Conservation (phyloP, 257 asterid genomes). For the Solanum bulbocastanum region DNA sequence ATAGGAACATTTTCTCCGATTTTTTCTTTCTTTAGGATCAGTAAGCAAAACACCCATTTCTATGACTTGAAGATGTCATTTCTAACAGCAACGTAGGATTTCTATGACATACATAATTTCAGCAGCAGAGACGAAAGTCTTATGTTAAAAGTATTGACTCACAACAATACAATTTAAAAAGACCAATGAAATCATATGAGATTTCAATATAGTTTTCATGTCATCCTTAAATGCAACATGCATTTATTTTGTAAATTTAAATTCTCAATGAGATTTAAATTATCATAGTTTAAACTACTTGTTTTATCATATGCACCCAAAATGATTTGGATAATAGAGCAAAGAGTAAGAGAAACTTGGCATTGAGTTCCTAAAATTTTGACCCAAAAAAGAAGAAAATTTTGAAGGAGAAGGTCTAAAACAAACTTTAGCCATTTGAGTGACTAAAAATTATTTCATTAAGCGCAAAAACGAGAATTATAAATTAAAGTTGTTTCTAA, state of each 20-base stretch:
- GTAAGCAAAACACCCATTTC: neutral
- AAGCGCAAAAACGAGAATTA: no score
- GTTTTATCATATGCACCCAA: no score
- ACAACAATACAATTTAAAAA: neutral
- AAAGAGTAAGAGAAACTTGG: no score
- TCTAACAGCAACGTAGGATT: neutral
- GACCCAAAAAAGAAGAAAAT: no score
- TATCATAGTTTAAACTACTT: no score
- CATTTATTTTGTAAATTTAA: neutral
- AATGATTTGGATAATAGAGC: no score
- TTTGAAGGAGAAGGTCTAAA: no score
- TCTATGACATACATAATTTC: neutral
- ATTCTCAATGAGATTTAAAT: no score
- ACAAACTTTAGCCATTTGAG: no score
- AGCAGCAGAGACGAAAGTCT: neutral
- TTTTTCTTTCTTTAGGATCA: neutral
- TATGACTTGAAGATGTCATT: neutral
- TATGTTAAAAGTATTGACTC: neutral
- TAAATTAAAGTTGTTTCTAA: no score
- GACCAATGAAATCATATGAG: neutral
- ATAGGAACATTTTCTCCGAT: neutral
- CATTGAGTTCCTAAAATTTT: no score
- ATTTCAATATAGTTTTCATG: neutral
- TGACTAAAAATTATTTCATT: no score
- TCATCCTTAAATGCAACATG: neutral